These are phyloP conservation scores for Eucalyptus albens DNA, from an alignment of 345 rosid genomes.

Conservation along the genomic window DNA sequence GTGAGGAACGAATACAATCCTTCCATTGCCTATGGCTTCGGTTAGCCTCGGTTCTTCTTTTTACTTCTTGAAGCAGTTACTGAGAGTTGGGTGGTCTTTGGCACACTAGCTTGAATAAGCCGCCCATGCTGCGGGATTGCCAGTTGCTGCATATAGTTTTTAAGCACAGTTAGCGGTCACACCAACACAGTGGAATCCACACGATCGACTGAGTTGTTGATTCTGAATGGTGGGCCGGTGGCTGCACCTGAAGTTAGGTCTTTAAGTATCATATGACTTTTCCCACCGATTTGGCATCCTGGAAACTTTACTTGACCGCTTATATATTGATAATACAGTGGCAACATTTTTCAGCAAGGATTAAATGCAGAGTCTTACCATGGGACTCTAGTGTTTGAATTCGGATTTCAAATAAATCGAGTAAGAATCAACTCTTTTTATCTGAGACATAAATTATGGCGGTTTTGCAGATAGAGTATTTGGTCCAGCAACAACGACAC, in stretches of 20 bases:
- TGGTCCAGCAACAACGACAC: conserved; percentile 98
- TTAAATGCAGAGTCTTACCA: not conserved
- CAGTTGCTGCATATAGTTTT: not conserved
- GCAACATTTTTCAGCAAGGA: not conserved
- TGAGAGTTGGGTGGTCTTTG: not conserved
- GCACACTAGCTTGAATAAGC: not conserved
- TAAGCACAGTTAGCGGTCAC: not conserved
- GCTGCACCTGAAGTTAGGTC: not conserved
- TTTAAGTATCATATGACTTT: not conserved
- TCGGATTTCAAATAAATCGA: not conserved
- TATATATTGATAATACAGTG: not conserved
- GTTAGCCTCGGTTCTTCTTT: conserved; percentile 20
- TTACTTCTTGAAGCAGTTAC: not conserved
- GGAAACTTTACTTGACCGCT: not conserved
- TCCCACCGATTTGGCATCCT: not conserved
- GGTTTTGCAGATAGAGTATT: conserved; percentile 68
- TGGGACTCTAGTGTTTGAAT: not conserved
- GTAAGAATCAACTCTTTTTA: not conserved
- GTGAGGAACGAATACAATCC: conserved; percentile 83
- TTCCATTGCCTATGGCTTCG: conserved; percentile 87
- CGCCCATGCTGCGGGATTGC: not conserved
- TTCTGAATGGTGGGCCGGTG: not conserved
- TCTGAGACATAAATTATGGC: not conserved
- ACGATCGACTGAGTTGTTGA: not conserved
- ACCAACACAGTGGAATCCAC: not conserved